Evolutionary conservation across 257 asterid genomes (phyloP).

Genomic region (Jaltomata sinuosa): DNA sequence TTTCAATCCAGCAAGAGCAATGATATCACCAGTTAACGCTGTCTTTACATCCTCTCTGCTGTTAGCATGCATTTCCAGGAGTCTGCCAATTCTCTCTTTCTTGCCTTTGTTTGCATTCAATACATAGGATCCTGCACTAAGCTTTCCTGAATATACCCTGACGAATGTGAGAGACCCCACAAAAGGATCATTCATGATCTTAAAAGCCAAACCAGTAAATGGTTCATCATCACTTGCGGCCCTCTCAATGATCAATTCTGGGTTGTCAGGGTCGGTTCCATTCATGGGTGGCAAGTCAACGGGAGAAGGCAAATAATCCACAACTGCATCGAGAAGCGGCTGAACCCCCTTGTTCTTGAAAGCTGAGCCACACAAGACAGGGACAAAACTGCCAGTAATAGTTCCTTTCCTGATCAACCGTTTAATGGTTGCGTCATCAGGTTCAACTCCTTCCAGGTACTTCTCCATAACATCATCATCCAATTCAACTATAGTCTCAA

Average conservation of each 20-base stretch:
- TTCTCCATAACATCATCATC: constrained; percentile 88
- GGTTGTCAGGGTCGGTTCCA: constrained; percentile 90
- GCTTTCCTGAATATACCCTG: constrained; percentile 80
- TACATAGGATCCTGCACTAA: constrained; percentile 77
- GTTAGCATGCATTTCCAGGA: constrained; percentile 93
- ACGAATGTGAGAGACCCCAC: constrained; percentile 95
- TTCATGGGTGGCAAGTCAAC: constrained; percentile 78
- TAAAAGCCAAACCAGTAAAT: constrained; percentile 89
- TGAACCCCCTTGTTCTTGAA: constrained; percentile 96
- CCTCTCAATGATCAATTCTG: constrained; percentile 52
- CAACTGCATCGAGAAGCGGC: constrained; percentile 83
- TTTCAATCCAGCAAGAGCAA: constrained; percentile 95
- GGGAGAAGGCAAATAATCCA: constrained; percentile 88
- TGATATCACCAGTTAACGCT: constrained; percentile 79
- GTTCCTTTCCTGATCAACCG: constrained; percentile 73
- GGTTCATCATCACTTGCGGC: constrained; percentile 57
- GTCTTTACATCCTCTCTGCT: constrained; percentile 84
- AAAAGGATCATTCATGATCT: constrained; percentile 88
- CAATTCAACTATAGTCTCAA: constrained; percentile 65
- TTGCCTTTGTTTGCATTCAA: constrained; percentile 84
- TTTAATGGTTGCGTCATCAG: constrained; percentile 68
- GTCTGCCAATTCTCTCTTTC: constrained; percentile 93
- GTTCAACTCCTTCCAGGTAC: constrained; percentile 84
- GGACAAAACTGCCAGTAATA: constrained; percentile 54
- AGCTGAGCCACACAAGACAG: constrained; percentile 88